phyloP scores from a whole-genome alignment of 768 basidiomycete species.

The Suillus cothurnatus region DNA sequence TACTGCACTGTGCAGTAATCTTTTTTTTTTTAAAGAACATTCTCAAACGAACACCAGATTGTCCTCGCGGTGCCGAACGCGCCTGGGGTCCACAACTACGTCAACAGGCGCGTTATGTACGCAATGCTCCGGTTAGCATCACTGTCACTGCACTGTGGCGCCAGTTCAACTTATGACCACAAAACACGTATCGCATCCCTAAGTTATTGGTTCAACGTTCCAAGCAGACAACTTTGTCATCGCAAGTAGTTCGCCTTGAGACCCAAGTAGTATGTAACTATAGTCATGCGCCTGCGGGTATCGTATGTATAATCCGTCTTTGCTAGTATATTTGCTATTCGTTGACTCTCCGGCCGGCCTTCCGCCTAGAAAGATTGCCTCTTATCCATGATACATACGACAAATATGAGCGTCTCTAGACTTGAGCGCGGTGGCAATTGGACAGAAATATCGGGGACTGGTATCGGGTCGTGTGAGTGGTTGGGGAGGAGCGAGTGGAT shows the following conservation, averaged over 20 bases:
- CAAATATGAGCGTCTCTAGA: neutral
- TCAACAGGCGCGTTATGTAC: neutral
- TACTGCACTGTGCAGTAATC: too few species aligned
- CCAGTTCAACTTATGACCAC: neutral
- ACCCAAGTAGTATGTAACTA: too few species aligned
- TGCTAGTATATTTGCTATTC: neutral
- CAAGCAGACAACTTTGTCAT: too few species aligned
- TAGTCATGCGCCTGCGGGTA: too few species aligned
- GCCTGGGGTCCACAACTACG: neutral
- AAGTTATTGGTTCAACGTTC: too few species aligned
- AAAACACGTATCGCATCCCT: neutral
- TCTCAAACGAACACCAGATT: too few species aligned
- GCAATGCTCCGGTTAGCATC: neutral
- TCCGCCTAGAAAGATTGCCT: neutral
- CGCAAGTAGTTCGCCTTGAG: too few species aligned
- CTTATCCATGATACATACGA: neutral
- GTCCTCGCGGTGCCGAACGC: neutral
- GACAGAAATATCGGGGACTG: neutral
- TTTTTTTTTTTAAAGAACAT: too few species aligned
- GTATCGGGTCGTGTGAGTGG: neutral
- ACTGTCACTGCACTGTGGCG: neutral
- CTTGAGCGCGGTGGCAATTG: neutral
- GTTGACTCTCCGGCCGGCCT: neutral
- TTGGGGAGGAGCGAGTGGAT: neutral
- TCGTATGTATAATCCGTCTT: neutral